Base-by-base conservation (phyloP, 2,329 filamentous ascomycete species). In the Botrytis paeoniae region DNA sequence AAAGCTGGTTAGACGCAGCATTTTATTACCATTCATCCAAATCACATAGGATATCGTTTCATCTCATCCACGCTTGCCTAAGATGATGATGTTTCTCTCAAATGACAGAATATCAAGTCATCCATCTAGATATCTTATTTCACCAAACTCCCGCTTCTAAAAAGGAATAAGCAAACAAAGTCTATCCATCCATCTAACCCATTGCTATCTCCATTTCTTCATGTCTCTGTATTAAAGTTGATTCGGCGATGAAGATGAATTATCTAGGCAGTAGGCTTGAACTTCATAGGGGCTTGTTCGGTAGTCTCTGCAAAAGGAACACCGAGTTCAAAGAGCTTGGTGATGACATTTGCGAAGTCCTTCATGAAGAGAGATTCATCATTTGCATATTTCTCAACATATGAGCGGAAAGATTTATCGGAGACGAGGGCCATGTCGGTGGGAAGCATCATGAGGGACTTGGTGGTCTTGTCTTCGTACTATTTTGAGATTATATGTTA, bases 391-490 rank as follows among this genome's bases (percentile, higher is more conserved):
- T 91, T 89, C 83, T 97, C 90, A 43, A 95, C 93, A 80, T 89
- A 91, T 80, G 89, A 85, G 84, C 88, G 90, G 87, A 98, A 97
- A 77, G 86, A 86, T 88, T 95, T 95, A 85, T 98, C 95, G 85
- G 95, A 89, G 80, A 97, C 85, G 73, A 98, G 86, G 73, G 92
- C 92, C 84, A 97, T 90, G 81, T 99, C 95, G 77, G 94, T 92
- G 70, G 96, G 96, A 83, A 99, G 86, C 95, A 99, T 98, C 96
- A 99, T 98, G 79, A 98, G 85, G 60, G 88, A 87, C 89, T 97
- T 95, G 80, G 91, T 93, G 81, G 86, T 89, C 85, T 93, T 92
- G 85, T 98, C 95, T 85, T 97, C 91, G 82, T 92, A 95, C 88
- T 97, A 73, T 75, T 78, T 20, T 32, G 64, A 62, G 59, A 75